Conservation (phyloP, 108 stramenopile genomes). For the Stephanodiscus triporus region DNA sequence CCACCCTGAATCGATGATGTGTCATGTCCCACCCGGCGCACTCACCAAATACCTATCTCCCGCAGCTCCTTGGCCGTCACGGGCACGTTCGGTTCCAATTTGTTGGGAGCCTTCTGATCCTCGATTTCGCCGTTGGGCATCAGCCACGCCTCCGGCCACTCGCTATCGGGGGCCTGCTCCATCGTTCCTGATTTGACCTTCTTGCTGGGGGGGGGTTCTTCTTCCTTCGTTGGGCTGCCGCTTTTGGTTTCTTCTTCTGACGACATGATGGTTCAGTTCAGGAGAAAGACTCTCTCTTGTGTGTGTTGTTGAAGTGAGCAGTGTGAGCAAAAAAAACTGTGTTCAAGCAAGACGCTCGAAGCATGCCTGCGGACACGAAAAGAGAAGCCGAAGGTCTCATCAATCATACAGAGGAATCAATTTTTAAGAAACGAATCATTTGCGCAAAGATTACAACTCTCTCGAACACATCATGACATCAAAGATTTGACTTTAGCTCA, state of each 20-base stretch:
- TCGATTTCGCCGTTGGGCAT: slow-evolving; percentile 68
- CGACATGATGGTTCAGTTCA: not conserved
- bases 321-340: too few species aligned
- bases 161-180: slow-evolving; percentile 41
- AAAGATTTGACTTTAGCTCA: too few species aligned
- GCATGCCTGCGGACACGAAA: too few species aligned
- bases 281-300: not conserved
- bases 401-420: too few species aligned
- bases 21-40: not conserved
- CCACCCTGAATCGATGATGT: not conserved
- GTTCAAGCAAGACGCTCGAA: too few species aligned
- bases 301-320: too few species aligned
- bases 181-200: slow-evolving; percentile 25
- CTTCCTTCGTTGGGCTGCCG: not conserved
- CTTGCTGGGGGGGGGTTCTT: slow-evolving; percentile 20
- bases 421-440: too few species aligned
- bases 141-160: slow-evolving; percentile 73
- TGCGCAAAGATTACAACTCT: too few species aligned
- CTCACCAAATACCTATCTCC: slow-evolving; percentile 65
- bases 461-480: too few species aligned
- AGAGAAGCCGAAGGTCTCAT: too few species aligned
- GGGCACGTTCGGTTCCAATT: slow-evolving; percentile 69
- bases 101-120: slow-evolving; percentile 73
- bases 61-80: slow-evolving; percentile 57
- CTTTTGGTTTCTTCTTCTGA: not conserved